Evolutionary conservation across 345 rosid species (phyloP), one percentile per base, ranked within the genome.

Genomic region (Salix purpurea): DNA sequence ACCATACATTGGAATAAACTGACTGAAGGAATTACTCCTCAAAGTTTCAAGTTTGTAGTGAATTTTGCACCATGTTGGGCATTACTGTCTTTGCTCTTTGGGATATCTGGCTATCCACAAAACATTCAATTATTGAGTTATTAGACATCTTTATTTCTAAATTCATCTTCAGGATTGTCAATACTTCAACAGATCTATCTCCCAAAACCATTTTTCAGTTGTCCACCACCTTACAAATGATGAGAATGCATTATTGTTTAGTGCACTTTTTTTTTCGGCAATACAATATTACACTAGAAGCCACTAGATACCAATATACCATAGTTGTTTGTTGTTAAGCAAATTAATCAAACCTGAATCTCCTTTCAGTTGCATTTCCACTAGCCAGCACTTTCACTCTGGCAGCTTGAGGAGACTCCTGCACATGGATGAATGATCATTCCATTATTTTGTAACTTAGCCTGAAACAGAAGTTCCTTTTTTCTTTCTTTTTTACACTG

Each of bases 371-470:
- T 74, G 97, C 83, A 84, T 96, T 93, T 85, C 99, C 98, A 78
- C 97, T 96, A 10, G 97, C 94, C 85, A 94, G 80, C 66, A 96
- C 98, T 88, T 96, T 96, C 56, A 94, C 98, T 83, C 98, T 85
- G 60, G 99, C 99, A 72, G 97, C 91, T 80, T 94, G 97, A 86
- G 98, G 99, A 85, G 99, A 92, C 81, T 96, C 97, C 99, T 96
- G 73, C 76, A 91, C 42, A 66, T 65, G 66, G 75, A 73, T 40
- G 21, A 69, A 78, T 77, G 28, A 64, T 30, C 15, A 81, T 70
- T 65, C 65, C 60, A 75, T 79, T 74, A 42, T 36, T 61, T 70
- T 64, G 74, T 34, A 64, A 26, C 56, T 40, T 39, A 52, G 62
- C 7, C 16, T 6, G 4, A 73, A 56, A 37, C 68, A 65, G 39